Evolutionary conservation across 768 basidiomycete species (phyloP), one percentile per base, ranked within the genome.

Genomic region (Leucocoprinus birnbaumii): DNA sequence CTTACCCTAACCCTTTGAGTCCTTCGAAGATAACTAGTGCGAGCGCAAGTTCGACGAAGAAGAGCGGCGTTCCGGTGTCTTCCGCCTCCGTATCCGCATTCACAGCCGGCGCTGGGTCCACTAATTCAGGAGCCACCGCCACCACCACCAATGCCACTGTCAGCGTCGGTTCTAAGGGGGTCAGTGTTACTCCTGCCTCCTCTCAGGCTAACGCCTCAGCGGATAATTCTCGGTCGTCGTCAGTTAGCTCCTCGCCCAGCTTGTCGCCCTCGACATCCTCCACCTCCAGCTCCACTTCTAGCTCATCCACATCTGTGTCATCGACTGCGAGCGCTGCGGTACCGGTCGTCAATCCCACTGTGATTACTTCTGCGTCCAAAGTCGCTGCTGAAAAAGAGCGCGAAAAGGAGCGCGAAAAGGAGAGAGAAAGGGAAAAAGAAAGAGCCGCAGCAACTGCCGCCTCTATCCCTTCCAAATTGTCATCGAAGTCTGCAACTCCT

Each of bases 321-420:
- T 26, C 56, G 27, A 22, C 59, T 24, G 46, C 37, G 41, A 53
- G 55, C 24, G 27, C 22, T n/a, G 9, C 19, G 31, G 11, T 5
- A 5, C 31, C 31, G 11, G 31, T 11, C 6, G 31, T 31, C 41
- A 54, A 45, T 46, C n/a, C n/a, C n/a, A 48, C 35, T 16, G 26
- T n/a, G 22, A 26, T 26, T 22, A 55, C 54, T 24, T 49, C 54
- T 8, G 54, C 54, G 10, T 55, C 54, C 16, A 43, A 48, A 11
- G 54, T 55, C 26, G 54, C 54, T 49, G 54, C 54, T 42, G 53
- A 47, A 25, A 54, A 46, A 21, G 54, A 48, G 26, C 48, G 26
- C 27, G 54, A 34, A 53, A 60, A 47, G 47, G 58, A 48, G 26
- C 48, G 26, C 27, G 54, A 34, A 53, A 60, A 47, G 47, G 58